Evolutionary conservation across 1,284 basidiomycete genomes (phyloP).

Genomic region (Salmacisia buchloeana): DNA sequence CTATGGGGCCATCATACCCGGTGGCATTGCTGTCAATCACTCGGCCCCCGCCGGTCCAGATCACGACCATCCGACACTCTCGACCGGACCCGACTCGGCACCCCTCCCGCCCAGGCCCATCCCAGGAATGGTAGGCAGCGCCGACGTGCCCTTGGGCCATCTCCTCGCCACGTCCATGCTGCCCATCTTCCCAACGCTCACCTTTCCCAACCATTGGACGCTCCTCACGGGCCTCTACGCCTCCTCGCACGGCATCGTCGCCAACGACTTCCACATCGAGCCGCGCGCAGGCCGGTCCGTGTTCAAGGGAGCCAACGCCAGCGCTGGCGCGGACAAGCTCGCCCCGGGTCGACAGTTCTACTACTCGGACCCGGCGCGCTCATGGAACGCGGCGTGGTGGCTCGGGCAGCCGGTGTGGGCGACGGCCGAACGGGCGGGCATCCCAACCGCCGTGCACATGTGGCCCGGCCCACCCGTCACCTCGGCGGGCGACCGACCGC

Average conservation of each 20-base stretch:
- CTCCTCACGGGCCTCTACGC: constrained; percentile 53
- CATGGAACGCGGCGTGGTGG: constrained; percentile 32
- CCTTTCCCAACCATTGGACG: constrained; percentile 61
- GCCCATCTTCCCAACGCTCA: constrained; percentile 79
- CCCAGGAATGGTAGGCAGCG: neutral
- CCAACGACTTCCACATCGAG: constrained; percentile 68
- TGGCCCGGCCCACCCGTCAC: constrained; percentile 39
- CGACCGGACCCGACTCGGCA: neutral
- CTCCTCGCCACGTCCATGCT: constrained; percentile 56
- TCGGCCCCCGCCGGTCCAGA: neutral
- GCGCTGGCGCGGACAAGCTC: neutral
- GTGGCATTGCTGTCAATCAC: constrained; percentile 5
- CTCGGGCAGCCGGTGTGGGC: constrained; percentile 31
- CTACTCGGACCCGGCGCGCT: constrained; percentile 25
- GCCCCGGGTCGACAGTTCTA: constrained; percentile 20
- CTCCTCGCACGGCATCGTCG: constrained; percentile 69
- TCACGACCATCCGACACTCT: neutral
- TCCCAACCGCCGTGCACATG: constrained; percentile 26
- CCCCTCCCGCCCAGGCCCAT: neutral
- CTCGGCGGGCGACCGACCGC: constrained; percentile 1
- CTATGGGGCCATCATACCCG: neutral
- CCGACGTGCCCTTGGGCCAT: neutral
- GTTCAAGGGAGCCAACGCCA: neutral
- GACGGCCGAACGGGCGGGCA: constrained; percentile 17
- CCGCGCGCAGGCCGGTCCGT: neutral